Evolutionary conservation across 306 rosid genomes (phyloP), one percentile per base, ranked within the genome.

Genomic region (Canavalia gladiata): DNA sequence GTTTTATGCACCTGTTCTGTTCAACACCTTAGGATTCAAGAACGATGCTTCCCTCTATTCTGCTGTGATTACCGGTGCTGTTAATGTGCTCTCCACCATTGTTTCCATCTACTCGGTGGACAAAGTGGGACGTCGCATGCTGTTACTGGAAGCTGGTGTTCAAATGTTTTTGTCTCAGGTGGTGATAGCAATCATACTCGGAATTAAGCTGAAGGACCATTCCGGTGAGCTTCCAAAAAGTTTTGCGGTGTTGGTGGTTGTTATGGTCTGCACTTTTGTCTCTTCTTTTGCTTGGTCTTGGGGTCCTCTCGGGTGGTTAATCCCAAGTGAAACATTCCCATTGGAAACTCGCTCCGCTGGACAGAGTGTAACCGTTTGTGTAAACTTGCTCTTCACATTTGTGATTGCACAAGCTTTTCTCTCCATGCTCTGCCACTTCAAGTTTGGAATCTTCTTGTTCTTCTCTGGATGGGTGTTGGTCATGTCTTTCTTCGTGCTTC

Each of bases 271-370:
- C 86, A 89, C 88, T 8, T 95, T 86, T 3, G 99, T 93, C 30
- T 85, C 99, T 0, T 35, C 97, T 0, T 95, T 95, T 30, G 99
- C 99, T 0, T 95, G 99, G 99, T 95, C 99, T 1, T 91, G 97
- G 97, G 99, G 98, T 1, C 99, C 99, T 0, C 89, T 95, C 0
- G 99, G 96, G 0, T 95, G 99, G 98, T 72, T 91, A 10, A 91
- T 95, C 4, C 98, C 99, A 0, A 87, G 95, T 30, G 99, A 95
- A 82, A 95, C 90, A 1, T 95, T 93, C 72, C 97, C 97, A 0
- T 43, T 95, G 7, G 99, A 93, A 81, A 90, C 93, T 6, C 92
- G 99, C 0, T 95, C 99, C 0, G 98, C 96, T 0, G 99, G 99
- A 0, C 98, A 93, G 68, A 93, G 98, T 81, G 87, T 91, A 6